Percentiles rank a stretch among this genome's conserved stretches.
phyloP scores from a whole-genome alignment of 2,329 filamentous ascomycete genomes.

The Botrytis cinerea region DNA sequence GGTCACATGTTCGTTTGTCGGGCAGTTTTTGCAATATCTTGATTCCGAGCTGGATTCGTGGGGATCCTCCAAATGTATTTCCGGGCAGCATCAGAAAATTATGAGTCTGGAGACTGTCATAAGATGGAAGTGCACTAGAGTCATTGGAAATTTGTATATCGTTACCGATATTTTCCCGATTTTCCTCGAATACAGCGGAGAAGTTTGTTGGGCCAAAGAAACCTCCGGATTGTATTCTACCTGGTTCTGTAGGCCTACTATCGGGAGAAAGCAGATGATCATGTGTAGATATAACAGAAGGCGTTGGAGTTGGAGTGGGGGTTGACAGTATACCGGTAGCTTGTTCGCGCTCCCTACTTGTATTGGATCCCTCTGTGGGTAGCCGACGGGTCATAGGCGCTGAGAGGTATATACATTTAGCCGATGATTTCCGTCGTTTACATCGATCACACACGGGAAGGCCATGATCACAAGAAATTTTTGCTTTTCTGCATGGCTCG shows the following conservation, averaged over 20 bases:
- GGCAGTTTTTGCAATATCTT: constrained; percentile 37
- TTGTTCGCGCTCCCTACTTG: not conserved
- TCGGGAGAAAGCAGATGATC: not conserved
- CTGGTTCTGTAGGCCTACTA: constrained; percentile 11
- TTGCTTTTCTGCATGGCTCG: constrained; percentile 37
- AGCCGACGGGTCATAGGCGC: constrained; percentile 37
- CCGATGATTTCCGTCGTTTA: constrained; percentile 32
- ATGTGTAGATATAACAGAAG: not conserved
- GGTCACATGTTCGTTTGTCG: constrained; percentile 36
- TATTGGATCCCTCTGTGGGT: not conserved
- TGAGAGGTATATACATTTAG: constrained; percentile 36
- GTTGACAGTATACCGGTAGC: constrained; percentile 9
- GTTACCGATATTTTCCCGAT: constrained; percentile 35
- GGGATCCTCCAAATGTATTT: constrained; percentile 30
- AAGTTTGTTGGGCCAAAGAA: constrained; percentile 40
- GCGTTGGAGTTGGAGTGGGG: not conserved
- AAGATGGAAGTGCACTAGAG: constrained; percentile 27
- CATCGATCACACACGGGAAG: constrained; percentile 37
- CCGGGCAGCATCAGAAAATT: constrained; percentile 38
- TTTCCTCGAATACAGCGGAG: constrained; percentile 40
- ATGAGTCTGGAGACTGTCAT: constrained; percentile 36
- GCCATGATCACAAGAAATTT: constrained; percentile 38
- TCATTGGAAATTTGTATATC: constrained; percentile 38
- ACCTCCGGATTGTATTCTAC: constrained; percentile 24
- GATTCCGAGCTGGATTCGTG: constrained; percentile 35